phyloP scores from a whole-genome alignment of 306 rosid species.

The Sphenostylis stenocarpa region DNA sequence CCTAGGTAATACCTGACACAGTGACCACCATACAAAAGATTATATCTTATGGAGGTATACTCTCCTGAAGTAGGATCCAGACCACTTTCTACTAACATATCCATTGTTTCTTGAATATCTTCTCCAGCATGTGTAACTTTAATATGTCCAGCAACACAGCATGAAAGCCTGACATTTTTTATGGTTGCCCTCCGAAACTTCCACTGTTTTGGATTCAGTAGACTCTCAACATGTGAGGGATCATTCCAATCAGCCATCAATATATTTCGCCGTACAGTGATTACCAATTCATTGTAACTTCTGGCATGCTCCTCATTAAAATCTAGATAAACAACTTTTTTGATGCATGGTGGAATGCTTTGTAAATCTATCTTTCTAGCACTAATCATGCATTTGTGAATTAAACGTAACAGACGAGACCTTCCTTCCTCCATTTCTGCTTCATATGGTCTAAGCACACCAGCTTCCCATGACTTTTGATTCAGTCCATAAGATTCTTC shows the following conservation, averaged over 20 bases:
- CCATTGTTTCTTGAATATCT: slow-evolving; percentile 99
- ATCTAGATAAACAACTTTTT: slow-evolving; percentile 62
- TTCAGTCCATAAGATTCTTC: slow-evolving; percentile 92
- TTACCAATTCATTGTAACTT: slow-evolving; percentile 89
- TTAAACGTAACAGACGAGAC: slow-evolving; percentile 73
- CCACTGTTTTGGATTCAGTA: slow-evolving; percentile 91
- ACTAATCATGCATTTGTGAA: slow-evolving; percentile 83
- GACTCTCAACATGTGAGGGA: slow-evolving; percentile 94
- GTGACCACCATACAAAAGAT: slow-evolving; percentile 69
- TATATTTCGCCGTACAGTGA: slow-evolving; percentile 90
- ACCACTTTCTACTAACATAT: slow-evolving; percentile 69
- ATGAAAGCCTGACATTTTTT: slow-evolving; percentile 85
- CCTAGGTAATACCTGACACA: slow-evolving; percentile 69
- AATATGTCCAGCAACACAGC: slow-evolving; percentile 98
- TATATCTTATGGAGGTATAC: slow-evolving; percentile 64
- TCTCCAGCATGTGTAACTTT: slow-evolving; percentile 93
- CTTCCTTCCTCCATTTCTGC: slow-evolving; percentile 97
- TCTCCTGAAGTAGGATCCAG: slow-evolving; percentile 73
- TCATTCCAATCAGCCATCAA: slow-evolving; percentile 99
- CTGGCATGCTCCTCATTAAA: slow-evolving; percentile 85
- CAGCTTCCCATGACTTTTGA: slow-evolving; percentile 94
- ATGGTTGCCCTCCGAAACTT: slow-evolving; percentile 75
- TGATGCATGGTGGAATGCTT: slow-evolving; percentile 88
- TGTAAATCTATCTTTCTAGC: slow-evolving; percentile 84
- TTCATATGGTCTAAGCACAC: slow-evolving; percentile 93